These are phyloP conservation scores for Dunaliella primolecta DNA, from an alignment of 139 green algal genomes.

Conservation along the genomic window DNA sequence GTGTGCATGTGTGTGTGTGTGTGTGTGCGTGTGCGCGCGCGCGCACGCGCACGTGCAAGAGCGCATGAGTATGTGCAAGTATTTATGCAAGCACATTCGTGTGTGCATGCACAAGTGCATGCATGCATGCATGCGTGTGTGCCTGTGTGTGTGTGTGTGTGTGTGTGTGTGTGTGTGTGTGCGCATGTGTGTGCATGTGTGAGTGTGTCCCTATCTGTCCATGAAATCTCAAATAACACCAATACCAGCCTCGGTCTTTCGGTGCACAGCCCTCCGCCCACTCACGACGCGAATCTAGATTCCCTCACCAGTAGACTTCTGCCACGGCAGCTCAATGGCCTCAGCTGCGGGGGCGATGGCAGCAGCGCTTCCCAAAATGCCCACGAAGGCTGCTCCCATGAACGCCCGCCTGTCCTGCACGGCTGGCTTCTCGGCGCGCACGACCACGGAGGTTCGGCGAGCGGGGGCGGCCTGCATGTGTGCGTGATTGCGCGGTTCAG, in stretches of 20 bases:
- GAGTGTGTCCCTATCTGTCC: too few relatives aligned
- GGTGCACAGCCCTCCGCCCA: too few relatives aligned
- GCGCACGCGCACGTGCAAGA: too few relatives aligned
- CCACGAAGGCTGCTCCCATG: too few relatives aligned
- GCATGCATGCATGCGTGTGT: neutral
- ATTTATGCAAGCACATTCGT: neutral
- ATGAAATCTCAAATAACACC: too few relatives aligned
- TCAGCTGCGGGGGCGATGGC: conserved; percentile 11
- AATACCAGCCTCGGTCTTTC: too few relatives aligned
- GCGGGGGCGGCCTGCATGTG: conserved; percentile 19
- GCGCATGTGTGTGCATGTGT: too few relatives aligned
- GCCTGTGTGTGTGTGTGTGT: too few relatives aligned
- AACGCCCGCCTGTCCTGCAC: conserved; percentile 21
- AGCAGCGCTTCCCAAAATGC: conserved; percentile 11
- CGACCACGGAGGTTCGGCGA: conserved; percentile 19
- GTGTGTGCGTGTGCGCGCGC: too few relatives aligned
- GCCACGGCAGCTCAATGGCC: conserved; percentile 22
- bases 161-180: too few relatives aligned
- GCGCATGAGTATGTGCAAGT: neutral
- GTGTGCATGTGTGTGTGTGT: too few relatives aligned
- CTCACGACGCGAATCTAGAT: too few relatives aligned
- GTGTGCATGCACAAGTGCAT: neutral
- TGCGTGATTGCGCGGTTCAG: neutral
- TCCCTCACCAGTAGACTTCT: conserved; percentile 28
- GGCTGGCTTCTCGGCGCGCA: conserved; percentile 32